A percentile compares a stretch with the other conserved stretches of the same genome.
Evolutionary conservation across 257 asterid genomes (phyloP).

Genomic region (Perilla frutescens): DNA sequence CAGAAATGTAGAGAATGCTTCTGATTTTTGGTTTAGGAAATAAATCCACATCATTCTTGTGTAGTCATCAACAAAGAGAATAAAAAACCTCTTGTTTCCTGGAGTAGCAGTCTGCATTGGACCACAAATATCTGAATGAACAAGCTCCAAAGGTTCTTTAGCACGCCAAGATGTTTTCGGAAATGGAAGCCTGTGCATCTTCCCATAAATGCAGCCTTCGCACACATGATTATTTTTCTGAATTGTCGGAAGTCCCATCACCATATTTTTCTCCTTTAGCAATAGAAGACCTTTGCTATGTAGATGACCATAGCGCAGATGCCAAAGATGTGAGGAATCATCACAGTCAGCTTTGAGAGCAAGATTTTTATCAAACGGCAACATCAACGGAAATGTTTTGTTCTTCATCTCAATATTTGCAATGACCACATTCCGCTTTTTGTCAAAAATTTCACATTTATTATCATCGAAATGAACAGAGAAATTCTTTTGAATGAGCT

Average conservation of each 20-base stretch:
- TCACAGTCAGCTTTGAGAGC: no score
- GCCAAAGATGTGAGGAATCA: background rate
- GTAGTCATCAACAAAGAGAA: conserved; percentile 16
- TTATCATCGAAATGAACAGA: no score
- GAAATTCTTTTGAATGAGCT: no score
- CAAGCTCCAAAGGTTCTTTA: background rate
- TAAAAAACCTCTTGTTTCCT: background rate
- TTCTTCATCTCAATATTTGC: no score
- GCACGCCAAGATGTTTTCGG: conserved; percentile 5
- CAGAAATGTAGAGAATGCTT: background rate
- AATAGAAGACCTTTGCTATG: background rate
- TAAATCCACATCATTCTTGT: conserved; percentile 14
- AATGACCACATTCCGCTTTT: no score
- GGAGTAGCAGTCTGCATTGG: background rate
- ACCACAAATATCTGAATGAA: background rate
- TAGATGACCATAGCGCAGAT: conserved; percentile 3
- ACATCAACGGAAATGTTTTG: no score
- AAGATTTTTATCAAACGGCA: no score
- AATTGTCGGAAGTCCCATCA: background rate
- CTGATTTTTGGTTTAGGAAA: background rate
- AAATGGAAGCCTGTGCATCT: conserved; percentile 12
- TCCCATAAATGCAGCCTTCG: background rate
- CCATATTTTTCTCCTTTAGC: conserved; percentile 26
- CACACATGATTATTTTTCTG: no score
- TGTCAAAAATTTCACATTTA: no score